Evolutionary conservation across 768 basidiomycete species (phyloP), one percentile per base, ranked within the genome.

Genomic region (Lactarius tabidus): DNA sequence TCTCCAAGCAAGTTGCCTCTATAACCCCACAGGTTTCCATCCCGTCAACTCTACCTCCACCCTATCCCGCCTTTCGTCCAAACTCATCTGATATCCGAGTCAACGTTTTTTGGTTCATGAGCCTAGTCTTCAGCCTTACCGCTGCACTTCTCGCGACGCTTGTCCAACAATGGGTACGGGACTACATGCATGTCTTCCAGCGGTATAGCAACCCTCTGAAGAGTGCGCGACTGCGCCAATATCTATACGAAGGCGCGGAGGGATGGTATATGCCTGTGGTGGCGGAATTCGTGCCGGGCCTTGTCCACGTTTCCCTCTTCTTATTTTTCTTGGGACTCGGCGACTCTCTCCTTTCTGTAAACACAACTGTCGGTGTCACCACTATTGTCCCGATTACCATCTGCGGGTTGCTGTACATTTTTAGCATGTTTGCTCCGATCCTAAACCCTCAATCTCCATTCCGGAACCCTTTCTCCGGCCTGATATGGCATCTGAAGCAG

Each of bases 291-390:
- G 79, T 84, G 35, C 82, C 82, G 1, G 73, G 79, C n/a, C 75
- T 83, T 15, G 75, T 84, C 26, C 82, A 84, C 65, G 71, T 80
- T 9, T 80, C 82, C 2, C 74, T 83, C 18, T 75, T 82, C 75
- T 85, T 41, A 41, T 41, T 41, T 6, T 41, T 41, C 39, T 2
- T 18, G 17, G 39, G 39, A 18, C 43, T 45, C 36, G 71, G 82
- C 41, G 75, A 77, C 28, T 82, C 83, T 68, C 72, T 83, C 35
- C 71, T 71, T 62, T 71, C 77, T 14, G 70, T 70, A 45, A 67
- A 70, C 57, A 20, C 10, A 0, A 54, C 48, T 18, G 60, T 70
- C 15, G 67, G 62, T 1, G 28, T 58, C 5, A 41, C 57, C 5
- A 51, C 63, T 1, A 41, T 62, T 1, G n/a, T 63, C 2, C 59